phyloP scores from a whole-genome alignment of 2,329 filamentous ascomycete species.

The Amphichorda felina region DNA sequence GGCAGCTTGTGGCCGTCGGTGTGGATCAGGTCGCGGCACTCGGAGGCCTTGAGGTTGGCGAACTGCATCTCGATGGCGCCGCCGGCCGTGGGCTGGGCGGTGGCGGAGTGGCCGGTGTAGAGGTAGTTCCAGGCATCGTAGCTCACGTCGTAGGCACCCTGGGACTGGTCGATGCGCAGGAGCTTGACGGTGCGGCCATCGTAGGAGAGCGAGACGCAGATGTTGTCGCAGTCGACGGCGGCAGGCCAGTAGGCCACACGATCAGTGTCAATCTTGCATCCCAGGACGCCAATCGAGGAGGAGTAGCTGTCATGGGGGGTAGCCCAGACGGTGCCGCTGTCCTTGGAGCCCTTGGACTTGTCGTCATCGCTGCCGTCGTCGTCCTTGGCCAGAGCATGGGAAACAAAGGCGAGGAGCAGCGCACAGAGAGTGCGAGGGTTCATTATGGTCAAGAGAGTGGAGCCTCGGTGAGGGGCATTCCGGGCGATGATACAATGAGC shows the following conservation, averaged over 20 bases:
- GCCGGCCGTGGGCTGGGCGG: slow-evolving; percentile 29
- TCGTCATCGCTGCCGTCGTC: too few relatives aligned
- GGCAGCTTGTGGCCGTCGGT: slow-evolving; percentile 25
- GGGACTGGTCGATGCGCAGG: slow-evolving; percentile 43
- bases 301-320: slow-evolving; percentile 48
- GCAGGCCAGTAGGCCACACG: slow-evolving; percentile 49
- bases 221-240: slow-evolving; percentile 39
- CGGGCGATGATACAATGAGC: too few relatives aligned
- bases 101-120: slow-evolving; percentile 32
- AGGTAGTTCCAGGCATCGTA: slow-evolving; percentile 54
- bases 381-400: too few relatives aligned
- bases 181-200: slow-evolving; percentile 42
- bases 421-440: too few relatives aligned
- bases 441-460: too few relatives aligned
- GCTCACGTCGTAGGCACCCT: slow-evolving; percentile 44
- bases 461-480: too few relatives aligned
- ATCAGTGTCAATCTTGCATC: slow-evolving; percentile 49
- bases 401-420: too few relatives aligned
- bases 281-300: slow-evolving; percentile 46
- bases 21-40: slow-evolving; percentile 35
- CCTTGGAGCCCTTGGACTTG: too few relatives aligned
- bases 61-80: slow-evolving; percentile 35
- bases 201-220: slow-evolving; percentile 41
- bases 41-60: slow-evolving; percentile 27
- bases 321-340: slow-evolving; percentile 13